A percentile compares a stretch with the other conserved stretches of the same genome.
phyloP scores from a whole-genome alignment of 352 stramenopile genomes.

The Pythium rishiriense region DNA sequence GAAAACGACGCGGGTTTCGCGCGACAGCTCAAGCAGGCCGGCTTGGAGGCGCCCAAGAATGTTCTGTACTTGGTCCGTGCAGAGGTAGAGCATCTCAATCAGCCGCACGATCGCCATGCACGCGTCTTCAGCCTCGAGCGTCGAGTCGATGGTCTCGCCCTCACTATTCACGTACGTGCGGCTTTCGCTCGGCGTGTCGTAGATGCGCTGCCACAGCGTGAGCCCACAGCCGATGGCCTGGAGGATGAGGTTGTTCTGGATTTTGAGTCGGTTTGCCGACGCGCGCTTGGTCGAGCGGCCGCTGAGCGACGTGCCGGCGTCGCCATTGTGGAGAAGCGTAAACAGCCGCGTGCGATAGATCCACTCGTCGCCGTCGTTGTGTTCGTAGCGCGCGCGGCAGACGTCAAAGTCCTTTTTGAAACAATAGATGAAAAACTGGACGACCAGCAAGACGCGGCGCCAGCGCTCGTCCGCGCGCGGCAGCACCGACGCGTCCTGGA shows the following conservation, averaged over 20 bases:
- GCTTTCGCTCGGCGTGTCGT: constrained; percentile 40
- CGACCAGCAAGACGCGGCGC: constrained; percentile 67
- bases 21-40: constrained; percentile 53
- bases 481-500: constrained; percentile 59
- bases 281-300: constrained; percentile 35
- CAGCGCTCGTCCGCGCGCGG: constrained; percentile 48
- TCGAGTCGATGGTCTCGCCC: constrained; percentile 18
- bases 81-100: constrained; percentile 80
- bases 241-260: constrained; percentile 75
- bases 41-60: constrained; percentile 68
- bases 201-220: constrained; percentile 69
- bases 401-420: constrained; percentile 68
- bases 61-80: constrained; percentile 75
- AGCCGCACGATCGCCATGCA: constrained; percentile 66
- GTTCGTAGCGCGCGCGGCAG: constrained; percentile 53
- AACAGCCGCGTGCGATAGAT: constrained; percentile 64
- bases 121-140: constrained; percentile 59
- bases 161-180: constrained; percentile 14
- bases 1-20: constrained; percentile 56
- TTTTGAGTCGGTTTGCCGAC: constrained; percentile 31
- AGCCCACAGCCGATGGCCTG: constrained; percentile 52
- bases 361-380: constrained; percentile 47
- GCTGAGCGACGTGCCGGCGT: constrained; percentile 23
- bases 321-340: constrained; percentile 51
- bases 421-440: constrained; percentile 85